Percentiles rank a stretch among this genome's conserved stretches.
Evolutionary conservation across 2,329 filamentous ascomycete genomes (phyloP).

Genomic region (Penicillium sp.): DNA sequence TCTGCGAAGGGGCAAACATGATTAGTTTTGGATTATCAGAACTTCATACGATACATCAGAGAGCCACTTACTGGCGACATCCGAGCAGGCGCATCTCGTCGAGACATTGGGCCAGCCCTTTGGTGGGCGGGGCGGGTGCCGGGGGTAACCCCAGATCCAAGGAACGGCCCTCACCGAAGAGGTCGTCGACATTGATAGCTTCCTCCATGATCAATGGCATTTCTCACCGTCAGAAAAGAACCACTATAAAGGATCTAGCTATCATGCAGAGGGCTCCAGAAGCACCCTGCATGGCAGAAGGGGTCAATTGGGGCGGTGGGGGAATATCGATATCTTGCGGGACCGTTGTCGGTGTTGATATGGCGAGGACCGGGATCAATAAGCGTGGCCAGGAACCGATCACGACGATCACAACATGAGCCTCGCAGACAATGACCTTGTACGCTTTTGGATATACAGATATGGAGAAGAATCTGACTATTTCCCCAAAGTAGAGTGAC

Average conservation of each 20-base stretch:
- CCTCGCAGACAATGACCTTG: background rate
- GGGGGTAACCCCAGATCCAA: conserved; percentile 58
- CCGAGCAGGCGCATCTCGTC: conserved; percentile 76
- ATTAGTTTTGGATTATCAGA: background rate
- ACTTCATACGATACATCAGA: background rate
- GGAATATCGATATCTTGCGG: conserved; percentile 6
- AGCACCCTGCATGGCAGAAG: conserved; percentile 23
- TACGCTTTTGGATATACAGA: background rate
- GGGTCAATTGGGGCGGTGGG: background rate
- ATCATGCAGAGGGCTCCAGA: conserved; percentile 12
- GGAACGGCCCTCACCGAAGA: conserved; percentile 69
- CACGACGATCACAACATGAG: background rate
- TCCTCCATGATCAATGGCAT: conserved; percentile 62
- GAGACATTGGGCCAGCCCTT: conserved; percentile 71
- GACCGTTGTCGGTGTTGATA: conserved; percentile 12
- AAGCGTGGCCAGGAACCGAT: background rate
- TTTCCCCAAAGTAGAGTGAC: background rate
- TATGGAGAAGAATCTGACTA: background rate
- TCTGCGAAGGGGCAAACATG: conserved; percentile 49
- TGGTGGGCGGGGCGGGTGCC: conserved; percentile 57
- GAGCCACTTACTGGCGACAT: conserved; percentile 73
- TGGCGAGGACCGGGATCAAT: conserved; percentile 4
- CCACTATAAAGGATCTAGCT: conserved; percentile 7
- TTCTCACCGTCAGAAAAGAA: conserved; percentile 11
- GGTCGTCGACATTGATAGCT: conserved; percentile 68